Conservation (phyloP, 306 rosid genomes). For the Quercus robur region DNA sequence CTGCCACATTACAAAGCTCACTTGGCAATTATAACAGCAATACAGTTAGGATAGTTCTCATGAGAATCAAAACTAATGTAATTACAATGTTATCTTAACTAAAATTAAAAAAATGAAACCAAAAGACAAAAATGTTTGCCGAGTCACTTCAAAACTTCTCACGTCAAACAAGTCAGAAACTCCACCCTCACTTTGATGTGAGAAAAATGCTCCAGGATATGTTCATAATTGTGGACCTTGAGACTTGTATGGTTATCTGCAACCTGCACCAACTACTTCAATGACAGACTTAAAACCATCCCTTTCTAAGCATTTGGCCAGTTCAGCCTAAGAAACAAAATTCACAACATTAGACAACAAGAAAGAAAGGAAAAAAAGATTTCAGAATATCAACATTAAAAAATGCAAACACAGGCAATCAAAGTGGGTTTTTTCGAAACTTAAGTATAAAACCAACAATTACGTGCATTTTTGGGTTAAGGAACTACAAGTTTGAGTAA, state of each 20-base stretch:
- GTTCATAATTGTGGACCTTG: not conserved
- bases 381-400: too few relatives aligned
- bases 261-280: slow-evolving; percentile 92
- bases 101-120: too few relatives aligned
- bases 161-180: not conserved
- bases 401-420: too few relatives aligned
- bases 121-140: not conserved
- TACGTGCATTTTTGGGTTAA: too few relatives aligned
- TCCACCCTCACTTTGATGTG: not conserved
- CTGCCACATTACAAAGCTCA: too few relatives aligned
- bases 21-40: too few relatives aligned
- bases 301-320: slow-evolving; percentile 78
- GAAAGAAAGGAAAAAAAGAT: not conserved
- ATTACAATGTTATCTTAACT: too few relatives aligned
- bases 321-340: slow-evolving; percentile 52
- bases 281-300: slow-evolving; percentile 75
- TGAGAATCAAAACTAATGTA: too few relatives aligned
- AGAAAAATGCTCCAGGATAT: not conserved
- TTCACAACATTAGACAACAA: not conserved
- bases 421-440: too few relatives aligned
- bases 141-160: not conserved
- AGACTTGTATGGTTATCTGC: slow-evolving; percentile 29
- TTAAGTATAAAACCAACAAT: too few relatives aligned
- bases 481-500: too few relatives aligned
- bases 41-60: too few relatives aligned